Evolutionary conservation across 345 rosid genomes (phyloP).

Genomic region (Syzygium aromaticum): DNA sequence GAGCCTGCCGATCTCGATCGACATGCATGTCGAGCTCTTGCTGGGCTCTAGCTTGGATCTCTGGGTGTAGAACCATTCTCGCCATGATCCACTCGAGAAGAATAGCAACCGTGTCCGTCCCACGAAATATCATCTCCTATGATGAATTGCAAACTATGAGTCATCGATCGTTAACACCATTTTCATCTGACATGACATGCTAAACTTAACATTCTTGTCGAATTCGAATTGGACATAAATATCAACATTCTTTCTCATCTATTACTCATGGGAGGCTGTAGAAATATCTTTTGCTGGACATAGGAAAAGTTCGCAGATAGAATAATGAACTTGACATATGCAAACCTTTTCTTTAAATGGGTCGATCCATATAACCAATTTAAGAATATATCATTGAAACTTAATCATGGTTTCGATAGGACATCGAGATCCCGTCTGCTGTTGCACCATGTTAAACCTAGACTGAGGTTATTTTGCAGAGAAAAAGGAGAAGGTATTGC

Average conservation of each 20-base stretch:
- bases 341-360: background rate
- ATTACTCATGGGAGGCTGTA: background rate
- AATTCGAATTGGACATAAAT: background rate
- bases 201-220: background rate
- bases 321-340: background rate
- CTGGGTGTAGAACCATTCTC: conserved; percentile 47
- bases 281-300: background rate
- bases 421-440: background rate
- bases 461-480: background rate
- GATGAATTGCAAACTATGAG: background rate
- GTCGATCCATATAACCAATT: background rate
- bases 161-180: background rate
- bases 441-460: background rate
- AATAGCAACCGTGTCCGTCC: conserved; percentile 56
- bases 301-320: background rate
- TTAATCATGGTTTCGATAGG: background rate
- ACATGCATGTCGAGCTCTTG: conserved; percentile 31
- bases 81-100: conserved; percentile 78
- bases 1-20: conserved; percentile 18
- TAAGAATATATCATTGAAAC: background rate
- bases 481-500: background rate
- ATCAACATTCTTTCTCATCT: background rate
- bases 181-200: background rate
- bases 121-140: conserved; percentile 66
- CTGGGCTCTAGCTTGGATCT: conserved; percentile 40